These are phyloP conservation scores for Arctostaphylos glauca DNA, from an alignment of 148 eudicot genomes.

Conservation along the genomic window DNA sequence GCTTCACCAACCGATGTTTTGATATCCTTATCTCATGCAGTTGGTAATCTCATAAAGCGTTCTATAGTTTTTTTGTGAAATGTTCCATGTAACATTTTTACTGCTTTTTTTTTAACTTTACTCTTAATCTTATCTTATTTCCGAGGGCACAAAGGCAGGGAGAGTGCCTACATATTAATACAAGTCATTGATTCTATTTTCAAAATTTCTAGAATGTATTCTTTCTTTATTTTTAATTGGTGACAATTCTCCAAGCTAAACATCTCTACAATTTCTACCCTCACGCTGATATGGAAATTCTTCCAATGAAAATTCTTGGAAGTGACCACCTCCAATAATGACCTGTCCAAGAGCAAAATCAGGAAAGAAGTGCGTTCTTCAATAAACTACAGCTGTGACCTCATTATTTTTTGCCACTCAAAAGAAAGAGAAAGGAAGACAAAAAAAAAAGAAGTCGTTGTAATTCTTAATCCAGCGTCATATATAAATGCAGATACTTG, in stretches of 20 bases:
- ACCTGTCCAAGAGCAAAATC: neutral
- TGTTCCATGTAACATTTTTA: slow-evolving; percentile 1
- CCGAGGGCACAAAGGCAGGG: neutral
- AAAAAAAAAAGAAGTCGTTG: neutral
- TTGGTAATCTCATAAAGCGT: slow-evolving; percentile 49
- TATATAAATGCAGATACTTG: neutral
- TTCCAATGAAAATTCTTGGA: neutral
- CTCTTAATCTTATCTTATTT: neutral
- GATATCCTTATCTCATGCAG: slow-evolving; percentile 68
- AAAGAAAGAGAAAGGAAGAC: neutral
- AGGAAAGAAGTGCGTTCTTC: neutral
- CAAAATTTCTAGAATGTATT: neutral
- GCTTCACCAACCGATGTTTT: slow-evolving; percentile 79
- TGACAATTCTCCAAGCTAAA: neutral
- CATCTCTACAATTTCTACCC: neutral
- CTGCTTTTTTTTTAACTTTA: neutral
- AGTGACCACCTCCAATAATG: neutral
- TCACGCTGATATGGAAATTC: neutral
- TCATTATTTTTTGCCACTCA: neutral
- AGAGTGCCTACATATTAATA: neutral
- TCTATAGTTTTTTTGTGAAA: neutral
- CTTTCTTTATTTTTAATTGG: neutral
- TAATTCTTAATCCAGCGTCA: neutral
- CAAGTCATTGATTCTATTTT: neutral
- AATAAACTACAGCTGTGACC: neutral